Percentiles rank a stretch among this genome's conserved stretches.
Conservation (phyloP, 1,284 basidiomycete genomes). For the Rhizoctonia solani region DNA sequence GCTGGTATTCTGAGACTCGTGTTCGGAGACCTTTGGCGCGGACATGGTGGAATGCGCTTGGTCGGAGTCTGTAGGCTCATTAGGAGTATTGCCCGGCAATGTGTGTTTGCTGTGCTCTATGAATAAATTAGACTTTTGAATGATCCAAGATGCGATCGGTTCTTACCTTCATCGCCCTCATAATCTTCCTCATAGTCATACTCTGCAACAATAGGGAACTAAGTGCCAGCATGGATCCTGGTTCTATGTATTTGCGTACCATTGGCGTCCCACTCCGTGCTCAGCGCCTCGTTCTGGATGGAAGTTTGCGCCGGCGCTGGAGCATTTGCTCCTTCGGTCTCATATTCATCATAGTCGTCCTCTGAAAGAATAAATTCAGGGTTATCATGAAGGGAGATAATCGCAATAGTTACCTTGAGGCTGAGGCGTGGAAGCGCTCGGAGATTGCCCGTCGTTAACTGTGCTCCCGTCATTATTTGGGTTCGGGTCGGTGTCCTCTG, state of each 20-base stretch:
- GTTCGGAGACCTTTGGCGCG: neutral
- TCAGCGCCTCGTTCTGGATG: neutral
- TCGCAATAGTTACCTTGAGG: neutral
- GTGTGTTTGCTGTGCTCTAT: neutral
- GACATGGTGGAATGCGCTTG: neutral
- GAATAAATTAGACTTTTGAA: neutral
- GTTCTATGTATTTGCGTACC: neutral
- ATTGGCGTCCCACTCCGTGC: neutral
- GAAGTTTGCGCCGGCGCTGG: slow-evolving; percentile 2
- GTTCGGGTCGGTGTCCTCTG: too few relatives aligned
- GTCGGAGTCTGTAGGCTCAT: neutral
- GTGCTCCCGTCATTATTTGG: too few relatives aligned
- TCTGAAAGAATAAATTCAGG: neutral
- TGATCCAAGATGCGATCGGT: neutral
- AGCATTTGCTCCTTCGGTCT: neutral
- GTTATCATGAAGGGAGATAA: neutral
- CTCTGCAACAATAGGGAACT: neutral
- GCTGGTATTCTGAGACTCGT: neutral
- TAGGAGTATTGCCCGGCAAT: neutral
- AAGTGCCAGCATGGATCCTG: neutral
- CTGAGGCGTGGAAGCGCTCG: neutral
- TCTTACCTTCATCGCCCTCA: neutral
- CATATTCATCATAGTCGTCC: slow-evolving; percentile 19
- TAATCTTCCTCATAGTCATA: slow-evolving; percentile 24
- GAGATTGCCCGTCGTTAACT: too few relatives aligned